phyloP scores from a whole-genome alignment of 169 alveolate species.

The Babesia bovis region DNA sequence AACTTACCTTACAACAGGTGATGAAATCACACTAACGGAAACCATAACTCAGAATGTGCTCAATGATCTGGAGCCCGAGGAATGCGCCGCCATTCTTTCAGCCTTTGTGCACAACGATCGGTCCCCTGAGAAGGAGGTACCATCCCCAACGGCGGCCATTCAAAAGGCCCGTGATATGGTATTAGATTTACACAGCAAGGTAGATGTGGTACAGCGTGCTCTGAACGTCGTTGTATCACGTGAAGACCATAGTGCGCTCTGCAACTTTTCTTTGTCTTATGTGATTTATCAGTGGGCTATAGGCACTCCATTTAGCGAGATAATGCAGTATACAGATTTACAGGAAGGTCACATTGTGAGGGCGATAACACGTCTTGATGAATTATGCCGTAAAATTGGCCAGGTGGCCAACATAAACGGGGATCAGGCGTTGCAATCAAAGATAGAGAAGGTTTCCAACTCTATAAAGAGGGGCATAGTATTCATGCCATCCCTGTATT shows the following conservation, averaged over 20 bases:
- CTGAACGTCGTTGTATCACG: slow-evolving; percentile 40
- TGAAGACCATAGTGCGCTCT: slow-evolving; percentile 52
- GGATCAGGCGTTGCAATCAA: slow-evolving; percentile 78
- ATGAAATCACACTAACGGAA: slow-evolving; percentile 84
- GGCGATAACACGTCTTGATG: slow-evolving; percentile 87
- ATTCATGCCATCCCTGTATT: slow-evolving; percentile 90
- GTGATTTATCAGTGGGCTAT: slow-evolving; percentile 78
- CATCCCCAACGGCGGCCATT: slow-evolving; percentile 76
- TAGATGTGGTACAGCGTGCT: slow-evolving; percentile 62
- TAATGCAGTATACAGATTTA: slow-evolving; percentile 70
- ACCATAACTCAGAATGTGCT: slow-evolving; percentile 72
- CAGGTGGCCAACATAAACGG: slow-evolving; percentile 88
- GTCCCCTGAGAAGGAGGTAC: slow-evolving; percentile 75
- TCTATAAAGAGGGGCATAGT: slow-evolving; percentile 91
- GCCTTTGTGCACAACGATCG: slow-evolving; percentile 77
- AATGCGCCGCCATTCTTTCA: slow-evolving; percentile 79
- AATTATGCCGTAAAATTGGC: slow-evolving; percentile 79
- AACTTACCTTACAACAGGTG: slow-evolving; percentile 81
- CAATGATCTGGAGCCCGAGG: slow-evolving; percentile 71
- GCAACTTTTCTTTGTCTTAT: slow-evolving; percentile 63
- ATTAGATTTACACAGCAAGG: slow-evolving; percentile 47
- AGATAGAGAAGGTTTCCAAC: slow-evolving; percentile 79
- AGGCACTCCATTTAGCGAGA: slow-evolving; percentile 76
- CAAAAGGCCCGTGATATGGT: slow-evolving; percentile 75
- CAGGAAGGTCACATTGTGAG: slow-evolving; percentile 94